These are phyloP conservation scores for Tricholomella constricta DNA, from an alignment of 768 basidiomycete genomes.

Conservation along the genomic window DNA sequence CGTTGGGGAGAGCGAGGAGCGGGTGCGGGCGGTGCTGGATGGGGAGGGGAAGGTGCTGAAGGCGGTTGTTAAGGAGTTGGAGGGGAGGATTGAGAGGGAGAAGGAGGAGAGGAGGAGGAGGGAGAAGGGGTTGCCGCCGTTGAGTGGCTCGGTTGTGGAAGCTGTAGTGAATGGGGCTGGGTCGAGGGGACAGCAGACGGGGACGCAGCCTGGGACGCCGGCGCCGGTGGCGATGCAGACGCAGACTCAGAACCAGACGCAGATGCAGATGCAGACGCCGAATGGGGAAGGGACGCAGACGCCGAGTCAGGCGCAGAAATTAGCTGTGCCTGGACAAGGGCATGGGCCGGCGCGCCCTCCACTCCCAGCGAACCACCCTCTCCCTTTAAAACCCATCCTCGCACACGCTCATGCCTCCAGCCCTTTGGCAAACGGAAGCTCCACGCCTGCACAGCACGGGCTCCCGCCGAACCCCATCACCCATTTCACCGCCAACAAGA, in stretches of 20 bases:
- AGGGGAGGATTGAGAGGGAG: constrained; percentile 53
- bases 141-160: background rate
- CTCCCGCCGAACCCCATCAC: constrained; percentile 17
- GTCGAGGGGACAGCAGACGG: too few species aligned
- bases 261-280: background rate
- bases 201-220: too few species aligned
- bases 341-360: background rate
- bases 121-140: constrained; percentile 23
- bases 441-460: background rate
- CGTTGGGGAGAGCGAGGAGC: constrained; percentile 55
- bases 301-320: background rate
- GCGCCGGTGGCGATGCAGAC: constrained; percentile 3
- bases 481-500: background rate
- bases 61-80: constrained; percentile 67
- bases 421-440: background rate
- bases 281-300: background rate
- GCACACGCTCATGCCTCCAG: constrained; percentile 1
- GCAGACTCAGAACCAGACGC: constrained; percentile 7
- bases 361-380: constrained; percentile 8
- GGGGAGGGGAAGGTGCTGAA: constrained; percentile 65
- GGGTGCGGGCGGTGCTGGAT: constrained; percentile 79
- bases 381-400: constrained; percentile 15
- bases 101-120: constrained; percentile 44
- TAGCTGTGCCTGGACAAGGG: background rate
- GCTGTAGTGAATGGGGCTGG: too few species aligned